A percentile compares a stretch with the other conserved stretches of the same genome.
Conservation (phyloP, 2,329 filamentous ascomycete species). For the Knoxdaviesia capensis region DNA sequence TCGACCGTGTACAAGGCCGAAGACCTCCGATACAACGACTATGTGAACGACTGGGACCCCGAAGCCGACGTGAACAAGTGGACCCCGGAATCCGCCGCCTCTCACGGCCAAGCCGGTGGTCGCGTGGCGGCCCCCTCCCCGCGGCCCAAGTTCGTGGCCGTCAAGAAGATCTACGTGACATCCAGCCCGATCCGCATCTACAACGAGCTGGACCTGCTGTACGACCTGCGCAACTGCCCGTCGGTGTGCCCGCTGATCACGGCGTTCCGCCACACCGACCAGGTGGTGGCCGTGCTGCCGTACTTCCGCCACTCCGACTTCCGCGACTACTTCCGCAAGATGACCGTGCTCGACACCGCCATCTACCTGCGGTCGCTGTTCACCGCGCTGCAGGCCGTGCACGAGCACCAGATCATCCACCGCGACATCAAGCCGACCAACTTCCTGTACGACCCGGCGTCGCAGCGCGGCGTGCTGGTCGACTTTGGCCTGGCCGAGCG, state of each 20-base stretch:
- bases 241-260: constrained; percentile 92
- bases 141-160: constrained; percentile 61
- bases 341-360: constrained; percentile 69
- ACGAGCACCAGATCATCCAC: constrained; percentile 70
- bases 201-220: constrained; percentile 85
- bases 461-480: constrained; percentile 75
- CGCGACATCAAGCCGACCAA: constrained; percentile 96
- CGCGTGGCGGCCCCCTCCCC: constrained; percentile 1
- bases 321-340: constrained; percentile 78
- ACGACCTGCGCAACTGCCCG: constrained; percentile 63
- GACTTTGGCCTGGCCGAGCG: constrained; percentile 94
- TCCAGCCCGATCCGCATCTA: constrained; percentile 84
- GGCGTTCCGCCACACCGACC: constrained; percentile 84
- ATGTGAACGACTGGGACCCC: constrained; percentile 74
- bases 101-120: constrained; percentile 7
- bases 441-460: constrained; percentile 74
- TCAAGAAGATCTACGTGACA: constrained; percentile 99
- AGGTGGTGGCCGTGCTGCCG: constrained; percentile 83
- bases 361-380: constrained; percentile 83
- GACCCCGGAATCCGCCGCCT: constrained; percentile 30
- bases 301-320: constrained; percentile 96
- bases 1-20: constrained; percentile 98
- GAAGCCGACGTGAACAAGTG: constrained; percentile 47
- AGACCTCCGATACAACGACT: constrained; percentile 67
- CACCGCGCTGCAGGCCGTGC: constrained; percentile 64